These are phyloP conservation scores for Ogataea salicorniae DNA, from an alignment of 805 yeast species.

Conservation along the genomic window DNA sequence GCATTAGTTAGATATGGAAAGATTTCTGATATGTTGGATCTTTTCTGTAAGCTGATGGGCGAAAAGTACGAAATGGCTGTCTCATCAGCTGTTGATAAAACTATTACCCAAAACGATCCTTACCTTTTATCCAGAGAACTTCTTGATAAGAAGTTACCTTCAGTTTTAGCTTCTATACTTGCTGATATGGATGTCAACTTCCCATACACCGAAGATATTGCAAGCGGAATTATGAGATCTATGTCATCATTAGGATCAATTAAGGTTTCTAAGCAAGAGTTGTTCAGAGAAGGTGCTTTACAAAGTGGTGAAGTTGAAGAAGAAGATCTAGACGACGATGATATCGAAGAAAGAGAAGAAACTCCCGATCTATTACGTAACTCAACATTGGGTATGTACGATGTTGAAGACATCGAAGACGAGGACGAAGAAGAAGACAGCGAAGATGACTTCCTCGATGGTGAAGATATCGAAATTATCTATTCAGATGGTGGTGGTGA, in stretches of 20 bases:
- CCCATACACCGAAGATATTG: constrained; percentile 56
- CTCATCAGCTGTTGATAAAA: constrained; percentile 38
- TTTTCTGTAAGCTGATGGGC: constrained; percentile 40
- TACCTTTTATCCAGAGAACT: constrained; percentile 60
- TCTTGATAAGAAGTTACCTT: constrained; percentile 61
- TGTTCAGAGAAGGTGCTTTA: constrained; percentile 40
- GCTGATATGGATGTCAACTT: constrained; percentile 69
- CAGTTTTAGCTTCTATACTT: constrained; percentile 52
- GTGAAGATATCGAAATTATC: constrained; percentile 30
- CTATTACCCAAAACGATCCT: constrained; percentile 52
- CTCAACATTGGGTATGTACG: constrained; percentile 93
- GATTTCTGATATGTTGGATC: constrained; percentile 47
- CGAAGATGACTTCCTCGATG: constrained; percentile 26
- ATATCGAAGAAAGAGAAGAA: constrained; percentile 55
- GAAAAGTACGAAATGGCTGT: constrained; percentile 31
- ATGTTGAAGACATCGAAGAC: constrained; percentile 57
- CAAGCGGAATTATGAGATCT: constrained; percentile 56
- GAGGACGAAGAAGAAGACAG: constrained; percentile 30
- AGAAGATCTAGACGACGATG: constrained; percentile 64
- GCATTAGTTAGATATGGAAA: constrained; percentile 49
- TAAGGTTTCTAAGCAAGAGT: constrained; percentile 50
- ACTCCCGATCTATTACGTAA: constrained; percentile 80
- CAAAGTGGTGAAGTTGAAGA: constrained; percentile 35
- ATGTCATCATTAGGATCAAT: constrained; percentile 52
- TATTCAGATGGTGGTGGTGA: constrained; percentile 24